Conservation (phyloP, 495 filamentous ascomycete genomes). For the Pyrenopolyporus hunteri region DNA sequence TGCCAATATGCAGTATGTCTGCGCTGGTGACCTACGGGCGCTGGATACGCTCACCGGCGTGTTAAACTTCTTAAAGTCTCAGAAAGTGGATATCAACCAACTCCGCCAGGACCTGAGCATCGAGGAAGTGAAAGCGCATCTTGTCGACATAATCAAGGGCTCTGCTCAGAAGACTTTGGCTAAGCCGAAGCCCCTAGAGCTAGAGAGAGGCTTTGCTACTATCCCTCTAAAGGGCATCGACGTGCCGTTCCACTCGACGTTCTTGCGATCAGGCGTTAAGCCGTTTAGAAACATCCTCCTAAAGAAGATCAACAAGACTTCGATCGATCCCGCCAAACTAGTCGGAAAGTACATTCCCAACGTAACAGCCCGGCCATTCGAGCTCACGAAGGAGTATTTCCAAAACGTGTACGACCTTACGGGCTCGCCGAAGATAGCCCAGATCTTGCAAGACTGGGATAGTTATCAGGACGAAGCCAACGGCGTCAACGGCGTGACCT, state of each 20-base stretch:
- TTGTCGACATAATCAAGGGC: conserved; percentile 83
- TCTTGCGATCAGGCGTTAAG: conserved; percentile 96
- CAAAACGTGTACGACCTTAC: conserved; percentile 96
- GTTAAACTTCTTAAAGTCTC: conserved; percentile 90
- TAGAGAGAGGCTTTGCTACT: conserved; percentile 94
- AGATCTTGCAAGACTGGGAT: conserved; percentile 85
- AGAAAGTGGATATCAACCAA: conserved; percentile 94
- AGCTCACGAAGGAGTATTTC: conserved; percentile 97
- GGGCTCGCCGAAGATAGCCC: conserved; percentile 88
- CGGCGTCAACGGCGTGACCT: conserved; percentile 33
- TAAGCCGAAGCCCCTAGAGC: conserved; percentile 84
- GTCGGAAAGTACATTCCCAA: conserved; percentile 99
- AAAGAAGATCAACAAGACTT: conserved; percentile 99
- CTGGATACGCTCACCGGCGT: conserved; percentile 92
- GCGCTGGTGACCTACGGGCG: conserved; percentile 93
- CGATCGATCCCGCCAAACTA: conserved; percentile 94
- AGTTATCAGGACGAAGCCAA: conserved; percentile 58
- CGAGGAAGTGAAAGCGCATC: conserved; percentile 76
- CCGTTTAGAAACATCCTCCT: conserved; percentile 95
- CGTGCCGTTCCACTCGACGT: conserved; percentile 98
- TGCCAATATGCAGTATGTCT: conserved; percentile 98
- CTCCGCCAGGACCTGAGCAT: conserved; percentile 82
- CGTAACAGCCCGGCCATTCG: conserved; percentile 93
- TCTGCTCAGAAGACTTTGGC: conserved; percentile 83
- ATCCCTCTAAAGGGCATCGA: conserved; percentile 97